Evolutionary conservation across 2,329 filamentous ascomycete species (phyloP), one percentile per base, ranked within the genome.

Genomic region (Orbilia brochopaga): DNA sequence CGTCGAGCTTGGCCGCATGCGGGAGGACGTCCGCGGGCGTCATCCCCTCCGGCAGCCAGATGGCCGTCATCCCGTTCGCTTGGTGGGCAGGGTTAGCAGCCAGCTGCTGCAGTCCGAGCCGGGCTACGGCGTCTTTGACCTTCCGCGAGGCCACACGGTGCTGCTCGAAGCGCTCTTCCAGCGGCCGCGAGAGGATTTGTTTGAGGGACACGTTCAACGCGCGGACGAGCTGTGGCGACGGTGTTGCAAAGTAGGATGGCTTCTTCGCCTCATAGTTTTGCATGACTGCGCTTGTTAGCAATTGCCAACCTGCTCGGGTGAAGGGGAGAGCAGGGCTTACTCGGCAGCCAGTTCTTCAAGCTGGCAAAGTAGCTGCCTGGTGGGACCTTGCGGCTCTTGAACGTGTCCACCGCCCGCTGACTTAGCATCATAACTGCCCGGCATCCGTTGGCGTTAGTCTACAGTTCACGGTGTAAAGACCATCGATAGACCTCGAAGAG

Each of bases 181-280:
- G 82, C 7, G 92, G 90, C 65, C 85, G 85, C n/a, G 88, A 84
- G 56, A 96, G 85, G 78, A 97, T 94, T 80, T 96, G 91, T 64
- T 84, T 88, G 27, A 99, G 84, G 1, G 92, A 86, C 7, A 92
- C 96, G 84, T 99, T 89, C 37, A 99, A 86, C 53, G 94, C 94
- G 80, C 90, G 93, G 76, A 99, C 85, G 56, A 99, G 86, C 81
- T 99, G 94, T 13, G 94, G 94, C 2, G 92, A 92, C 0, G 94
- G 94, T 0, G 94, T 99, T 40, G 94, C 94, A 78, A 99, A 99
- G 84, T 99, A 99, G 1, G 92, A 96, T 40, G 94, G 87, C 83
- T 97, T 99, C 83, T 92, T 91, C 74, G 91, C 91, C 83, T 99
- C 94, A 81, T 99, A 99, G 82, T 97, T 97, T 82, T 94, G 88